Percentiles rank a stretch among this genome's conserved stretches.
Conservation (phyloP, 768 basidiomycete genomes). For the Lentinus tigrinus region DNA sequence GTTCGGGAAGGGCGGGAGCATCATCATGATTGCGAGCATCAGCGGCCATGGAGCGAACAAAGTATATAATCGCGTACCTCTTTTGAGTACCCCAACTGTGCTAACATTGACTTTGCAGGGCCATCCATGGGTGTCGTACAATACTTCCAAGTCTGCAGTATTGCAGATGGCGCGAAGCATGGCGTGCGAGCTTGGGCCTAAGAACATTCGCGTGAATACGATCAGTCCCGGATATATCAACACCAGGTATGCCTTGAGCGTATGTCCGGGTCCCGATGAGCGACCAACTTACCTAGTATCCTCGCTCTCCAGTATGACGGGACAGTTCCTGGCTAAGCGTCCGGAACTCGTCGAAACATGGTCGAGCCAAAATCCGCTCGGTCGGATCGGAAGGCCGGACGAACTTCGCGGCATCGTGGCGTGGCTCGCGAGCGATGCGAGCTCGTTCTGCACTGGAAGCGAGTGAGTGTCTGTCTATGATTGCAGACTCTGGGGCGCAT, state of each 20-base stretch:
- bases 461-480: conserved; percentile 47
- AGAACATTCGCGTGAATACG: conserved; percentile 69
- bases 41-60: conserved; percentile 58
- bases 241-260: conserved; percentile 52
- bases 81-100: background rate
- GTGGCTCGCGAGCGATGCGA: conserved; percentile 46
- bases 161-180: conserved; percentile 79
- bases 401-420: conserved; percentile 68
- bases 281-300: background rate
- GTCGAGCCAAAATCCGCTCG: conserved; percentile 66
- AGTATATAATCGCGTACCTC: conserved; percentile 27
- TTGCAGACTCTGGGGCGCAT: background rate
- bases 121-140: conserved; percentile 74
- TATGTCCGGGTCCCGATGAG: background rate
- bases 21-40: conserved; percentile 44
- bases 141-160: conserved; percentile 74
- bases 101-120: conserved; percentile 40
- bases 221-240: conserved; percentile 78
- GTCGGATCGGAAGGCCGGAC: conserved; percentile 64
- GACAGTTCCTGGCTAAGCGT: conserved; percentile 59
- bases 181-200: conserved; percentile 72
- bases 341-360: conserved; percentile 62
- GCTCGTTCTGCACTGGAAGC: conserved; percentile 77
- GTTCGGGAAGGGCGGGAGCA: conserved; percentile 36
- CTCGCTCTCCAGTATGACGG: conserved; percentile 57